Base-by-base conservation (phyloP, 768 basidiomycete species). In the Sistotremastrum niveocremeum region DNA sequence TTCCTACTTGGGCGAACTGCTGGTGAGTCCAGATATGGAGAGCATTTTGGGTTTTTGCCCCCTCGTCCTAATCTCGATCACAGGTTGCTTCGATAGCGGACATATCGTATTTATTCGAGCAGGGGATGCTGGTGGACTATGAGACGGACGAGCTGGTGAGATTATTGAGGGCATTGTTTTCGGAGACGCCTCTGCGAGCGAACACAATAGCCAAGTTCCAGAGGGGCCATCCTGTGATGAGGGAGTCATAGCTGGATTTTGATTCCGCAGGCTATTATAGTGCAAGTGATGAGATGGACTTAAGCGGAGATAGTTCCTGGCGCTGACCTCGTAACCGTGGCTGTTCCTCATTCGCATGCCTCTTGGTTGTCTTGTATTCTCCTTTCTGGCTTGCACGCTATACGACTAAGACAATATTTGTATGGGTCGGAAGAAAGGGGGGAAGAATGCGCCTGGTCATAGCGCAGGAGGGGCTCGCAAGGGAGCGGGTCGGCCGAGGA, bases 81-180 rank as follows among this genome's bases (percentile, higher is more conserved):
- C 53, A 91, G 89, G 88, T 90, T 62, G 91, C 89, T 1, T 88
- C 87, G 33, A 77, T 97, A 60, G 85, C 79, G 36, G 93, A 97
- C 60, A 81, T 95, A 44, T 80, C 81, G 30, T 93, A 94, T 60
- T 74, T 95, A 6, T 91, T 91, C 58, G 88, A 91, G 52, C 80
- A 85, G 55, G 88, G 91, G 7, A 81, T 86, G 4, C 66, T 97
- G 51, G 79, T 94, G 32, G 93, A 97, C 62, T 97, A 91, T 60
- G 77, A 84, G 50, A 72, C 81, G 6, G 76, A 84, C 31, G 93
- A 97, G 61, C 67, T 97, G 4, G 77, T 81, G 37, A 70, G 71
- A 51, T 71, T 97, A n/a, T 76, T 95, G 30, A 71, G 72, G 37
- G 90, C 90, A 0, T 68, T 97, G 41, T 97, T 97, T 59, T 82